Evolutionary conservation across 352 stramenopile species (phyloP), one percentile per base, ranked within the genome.

Genomic region (Vaucheria bursata): DNA sequence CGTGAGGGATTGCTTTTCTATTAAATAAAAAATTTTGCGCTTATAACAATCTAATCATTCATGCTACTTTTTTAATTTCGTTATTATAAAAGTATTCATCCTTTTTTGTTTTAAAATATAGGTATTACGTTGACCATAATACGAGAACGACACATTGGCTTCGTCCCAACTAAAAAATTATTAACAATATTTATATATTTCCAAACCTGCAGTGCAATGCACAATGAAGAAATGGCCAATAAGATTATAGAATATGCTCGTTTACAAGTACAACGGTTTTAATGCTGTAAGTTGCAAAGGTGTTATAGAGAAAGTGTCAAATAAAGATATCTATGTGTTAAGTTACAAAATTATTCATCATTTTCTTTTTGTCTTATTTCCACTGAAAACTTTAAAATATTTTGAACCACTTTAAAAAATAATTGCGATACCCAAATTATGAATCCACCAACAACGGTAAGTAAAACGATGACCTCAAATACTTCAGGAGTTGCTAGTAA

Each of bases 81-180:
- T n/a, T n/a, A n/a, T n/a, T n/a, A n/a, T 12, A 50, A 5, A 50
- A 50, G 39, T 50, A 12, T 50, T 5, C 5, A 50, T 12, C 39
- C 39, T 50, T 50, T 5, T 50, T 50, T 5, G 5, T 5, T 50
- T 50, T 50, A 12, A 50, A 50, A 5, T 50, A 38, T 35, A 72
- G 65, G 65, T 72, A 50, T 37, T 72, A 72, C 8, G 31, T 72
- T 25, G 31, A 72, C 8, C 65, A 72, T 35, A 72, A 72, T 40
- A 72, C 65, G 6, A 32, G 40, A 35, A 36, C 65, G n/a, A 36
- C 65, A 7, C 65, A 72, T 8, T 72, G 65, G 65, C 33, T 45
- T 34, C 6, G 1, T 36, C 65, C 65, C 6, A n/a, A 25, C 2
- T 35, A 5, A 12, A 12, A 50, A 12, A 12, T 50, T 12, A 12